phyloP scores from a whole-genome alignment of 2,329 filamentous ascomycete species.

The Diaporthe helianthi region DNA sequence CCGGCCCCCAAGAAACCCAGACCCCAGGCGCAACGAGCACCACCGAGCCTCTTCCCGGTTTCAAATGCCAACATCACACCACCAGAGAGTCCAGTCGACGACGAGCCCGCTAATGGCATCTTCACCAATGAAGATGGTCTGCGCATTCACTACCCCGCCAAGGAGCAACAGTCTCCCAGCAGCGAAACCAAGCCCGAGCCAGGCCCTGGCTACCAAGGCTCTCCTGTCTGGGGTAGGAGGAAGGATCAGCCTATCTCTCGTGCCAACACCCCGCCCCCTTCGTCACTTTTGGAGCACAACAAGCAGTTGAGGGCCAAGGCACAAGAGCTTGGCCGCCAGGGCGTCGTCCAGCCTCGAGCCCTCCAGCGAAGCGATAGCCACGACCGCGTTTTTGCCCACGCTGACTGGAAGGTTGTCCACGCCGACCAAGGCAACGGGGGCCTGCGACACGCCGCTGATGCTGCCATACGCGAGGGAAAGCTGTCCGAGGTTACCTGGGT shows the following conservation, averaged over 20 bases:
- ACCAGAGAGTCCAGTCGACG: conserved; percentile 62
- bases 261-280: conserved; percentile 75
- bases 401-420: conserved; percentile 81
- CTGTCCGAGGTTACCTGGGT: conserved; percentile 85
- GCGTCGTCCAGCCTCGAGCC: conserved; percentile 61
- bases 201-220: conserved; percentile 77
- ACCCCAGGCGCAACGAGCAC: conserved; percentile 44
- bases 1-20: conserved; percentile 39
- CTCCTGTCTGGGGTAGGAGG: conserved; percentile 77
- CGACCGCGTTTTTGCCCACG: conserved; percentile 75
- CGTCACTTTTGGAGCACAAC: conserved; percentile 75
- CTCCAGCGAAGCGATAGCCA: conserved; percentile 66
- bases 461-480: conserved; percentile 72
- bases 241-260: conserved; percentile 81
- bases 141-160: conserved; percentile 61
- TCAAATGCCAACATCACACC: conserved; percentile 57
- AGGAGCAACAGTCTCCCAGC: conserved; percentile 44
- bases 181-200: conserved; percentile 62
- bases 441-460: conserved; percentile 85
- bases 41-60: conserved; percentile 60
- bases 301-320: conserved; percentile 62
- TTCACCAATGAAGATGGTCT: conserved; percentile 66
- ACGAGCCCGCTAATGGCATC: conserved; percentile 51
- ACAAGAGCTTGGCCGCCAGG: conserved; percentile 62
- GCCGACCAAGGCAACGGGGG: conserved; percentile 94